Evolutionary conservation across 495 filamentous ascomycete genomes (phyloP).

Genomic region (Stereocaulon alpinum): DNA sequence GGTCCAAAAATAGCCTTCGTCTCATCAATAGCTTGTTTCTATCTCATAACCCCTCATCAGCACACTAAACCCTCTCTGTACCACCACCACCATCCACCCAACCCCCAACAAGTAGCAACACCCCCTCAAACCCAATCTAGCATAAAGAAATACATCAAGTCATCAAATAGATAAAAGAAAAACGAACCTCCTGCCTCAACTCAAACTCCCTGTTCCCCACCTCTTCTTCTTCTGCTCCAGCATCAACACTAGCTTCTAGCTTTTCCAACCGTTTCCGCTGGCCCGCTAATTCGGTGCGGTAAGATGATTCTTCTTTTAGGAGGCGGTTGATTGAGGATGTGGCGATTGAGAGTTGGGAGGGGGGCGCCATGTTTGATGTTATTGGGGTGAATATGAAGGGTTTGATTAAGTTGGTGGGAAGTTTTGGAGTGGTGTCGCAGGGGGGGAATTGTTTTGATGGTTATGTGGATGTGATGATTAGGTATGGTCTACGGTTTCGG

Average conservation of each 20-base stretch:
- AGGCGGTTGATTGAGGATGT: constrained; percentile 68
- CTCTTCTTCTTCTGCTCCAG: constrained; percentile 35
- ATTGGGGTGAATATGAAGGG: neutral
- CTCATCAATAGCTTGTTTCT: constrained; percentile 70
- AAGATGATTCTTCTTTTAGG: constrained; percentile 82
- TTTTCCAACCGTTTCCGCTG: constrained; percentile 64
- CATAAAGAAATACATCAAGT: too few species aligned
- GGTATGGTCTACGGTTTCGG: constrained; percentile 3
- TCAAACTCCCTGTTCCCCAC: constrained; percentile 61
- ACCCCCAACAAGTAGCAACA: neutral
- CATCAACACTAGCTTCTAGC: constrained; percentile 33
- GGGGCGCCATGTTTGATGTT: constrained; percentile 52
- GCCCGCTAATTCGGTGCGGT: constrained; percentile 68
- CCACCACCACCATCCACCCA: neutral
- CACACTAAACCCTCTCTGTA: too few species aligned
- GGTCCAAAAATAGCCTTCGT: constrained; percentile 69
- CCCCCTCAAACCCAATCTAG: too few species aligned
- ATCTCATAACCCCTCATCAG: neutral
- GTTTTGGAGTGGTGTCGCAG: neutral
- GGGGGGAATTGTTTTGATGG: neutral
- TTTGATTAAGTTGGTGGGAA: neutral
- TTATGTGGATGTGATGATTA: neutral
- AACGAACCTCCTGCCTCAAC: constrained; percentile 71
- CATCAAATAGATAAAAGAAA: too few species aligned
- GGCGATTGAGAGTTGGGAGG: constrained; percentile 59